Evolutionary conservation across 495 filamentous ascomycete species (phyloP), one percentile per base, ranked within the genome.

Genomic region (Amniculicola lignicola): DNA sequence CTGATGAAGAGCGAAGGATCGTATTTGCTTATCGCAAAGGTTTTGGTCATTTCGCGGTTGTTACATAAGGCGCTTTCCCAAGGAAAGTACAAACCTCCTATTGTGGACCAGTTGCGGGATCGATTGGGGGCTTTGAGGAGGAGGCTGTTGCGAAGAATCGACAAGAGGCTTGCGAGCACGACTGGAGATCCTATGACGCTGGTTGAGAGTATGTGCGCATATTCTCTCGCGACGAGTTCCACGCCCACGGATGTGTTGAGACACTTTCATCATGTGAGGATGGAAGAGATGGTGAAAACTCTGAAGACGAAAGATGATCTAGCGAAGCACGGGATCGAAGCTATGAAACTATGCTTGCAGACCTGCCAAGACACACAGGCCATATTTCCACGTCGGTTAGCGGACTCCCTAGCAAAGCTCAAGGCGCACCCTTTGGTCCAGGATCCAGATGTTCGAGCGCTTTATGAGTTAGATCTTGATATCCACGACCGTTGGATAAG

Each of bases 401-500:
- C 83, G 1, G 85, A 89, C 33, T 79, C 86, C 2, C 72, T 98
- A 14, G 68, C 75, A 7, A 78, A 75, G 22, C 70, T 96, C 7
- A 92, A 90, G 66, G 73, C 78, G 29, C 77, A 80, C 36, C 80
- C 84, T 1, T 71, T 97, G 12, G 70, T 96, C 24, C 78, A 81
- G 9, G 86, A 93, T 61, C 72, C 77, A 7, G 80, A 85, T 11
- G 69, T 96, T 11, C 74, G 74, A 25, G 70, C 65, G 0, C 56
- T 93, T 18, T 79, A 86, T 41, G 87, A 86, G 3, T 72, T 96
- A 7, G 79, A 87, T 29, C 71, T 98, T n/a, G 90, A 94, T 62
- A 68, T 93, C 28, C 82, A 92, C 59, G 83, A 82, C 46, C 77
- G 80, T 33, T 96, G 89, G 88, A 83, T 94, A 31, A 79, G 87